A percentile compares a stretch with the other conserved stretches of the same genome.
Evolutionary conservation across 768 basidiomycete species (phyloP).

Genomic region (Russula sp.): DNA sequence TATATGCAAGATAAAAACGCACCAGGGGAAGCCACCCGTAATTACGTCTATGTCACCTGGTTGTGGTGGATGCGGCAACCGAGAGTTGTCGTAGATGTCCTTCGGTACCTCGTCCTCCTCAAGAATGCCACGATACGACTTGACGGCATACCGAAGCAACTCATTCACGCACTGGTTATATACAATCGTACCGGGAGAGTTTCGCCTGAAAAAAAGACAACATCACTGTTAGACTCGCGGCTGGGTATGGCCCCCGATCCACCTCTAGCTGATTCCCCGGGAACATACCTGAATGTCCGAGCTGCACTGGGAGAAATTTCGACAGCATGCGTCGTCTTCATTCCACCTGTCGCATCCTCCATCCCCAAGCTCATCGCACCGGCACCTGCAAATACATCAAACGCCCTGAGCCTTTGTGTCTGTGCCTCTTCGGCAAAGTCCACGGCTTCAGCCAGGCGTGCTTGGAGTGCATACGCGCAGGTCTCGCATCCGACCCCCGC

Average conservation of each 20-base stretch:
- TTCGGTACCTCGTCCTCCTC: constrained; percentile 31
- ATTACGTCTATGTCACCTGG: constrained; percentile 55
- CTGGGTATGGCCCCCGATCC: not conserved
- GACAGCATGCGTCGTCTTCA: constrained; percentile 56
- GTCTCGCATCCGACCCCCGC: constrained; percentile 40
- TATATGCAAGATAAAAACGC: not conserved
- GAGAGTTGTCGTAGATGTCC: constrained; percentile 33
- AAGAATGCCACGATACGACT: constrained; percentile 34
- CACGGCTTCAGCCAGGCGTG: constrained; percentile 16
- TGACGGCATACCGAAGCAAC: constrained; percentile 51
- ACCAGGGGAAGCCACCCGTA: constrained; percentile 75
- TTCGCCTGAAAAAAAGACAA: constrained; percentile 33
- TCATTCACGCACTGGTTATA: constrained; percentile 69
- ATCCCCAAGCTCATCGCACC: constrained; percentile 61
- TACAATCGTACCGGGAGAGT: constrained; percentile 44
- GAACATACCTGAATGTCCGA: constrained; percentile 48
- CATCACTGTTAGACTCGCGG: not conserved
- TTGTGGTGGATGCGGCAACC: constrained; percentile 40
- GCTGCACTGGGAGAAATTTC: constrained; percentile 76
- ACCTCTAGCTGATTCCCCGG: not conserved
- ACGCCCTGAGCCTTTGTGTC: constrained; percentile 26
- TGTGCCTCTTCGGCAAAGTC: constrained; percentile 28
- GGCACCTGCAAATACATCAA: constrained; percentile 39
- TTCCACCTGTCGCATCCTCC: constrained; percentile 40
- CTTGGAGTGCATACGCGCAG: constrained; percentile 33